These are phyloP conservation scores for Avena eriantha DNA, from an alignment of 176 grass and related monocot species.

Conservation along the genomic window DNA sequence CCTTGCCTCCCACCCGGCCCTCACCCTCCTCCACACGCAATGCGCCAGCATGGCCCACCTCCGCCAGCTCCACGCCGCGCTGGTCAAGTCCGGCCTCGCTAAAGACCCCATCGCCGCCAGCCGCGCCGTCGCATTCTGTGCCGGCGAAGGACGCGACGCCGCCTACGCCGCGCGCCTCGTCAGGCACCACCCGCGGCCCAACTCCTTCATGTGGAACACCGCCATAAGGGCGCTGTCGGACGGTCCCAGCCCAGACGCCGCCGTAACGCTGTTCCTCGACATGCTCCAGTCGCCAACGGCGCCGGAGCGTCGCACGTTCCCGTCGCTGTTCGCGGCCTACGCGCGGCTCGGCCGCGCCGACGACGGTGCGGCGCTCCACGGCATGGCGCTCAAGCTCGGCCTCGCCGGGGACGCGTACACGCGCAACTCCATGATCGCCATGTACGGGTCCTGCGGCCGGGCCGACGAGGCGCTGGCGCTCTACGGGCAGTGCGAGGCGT, in stretches of 20 bases:
- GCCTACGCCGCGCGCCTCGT: conserved; percentile 59
- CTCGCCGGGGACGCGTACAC: conserved; percentile 56
- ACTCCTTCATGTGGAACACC: conserved; percentile 84
- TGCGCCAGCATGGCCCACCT: conserved; percentile 66
- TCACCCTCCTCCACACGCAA: conserved; percentile 69
- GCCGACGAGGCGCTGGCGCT: conserved; percentile 50
- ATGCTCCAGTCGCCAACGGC: conserved; percentile 54
- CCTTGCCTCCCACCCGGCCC: conserved; percentile 53
- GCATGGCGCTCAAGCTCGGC: conserved; percentile 76
- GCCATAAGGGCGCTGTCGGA: conserved; percentile 65
- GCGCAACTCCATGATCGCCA: conserved; percentile 69
- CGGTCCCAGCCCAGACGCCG: conserved; percentile 46
- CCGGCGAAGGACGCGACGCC: conserved; percentile 45
- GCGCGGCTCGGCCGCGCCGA: conserved; percentile 47
- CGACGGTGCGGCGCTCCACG: conserved; percentile 62
- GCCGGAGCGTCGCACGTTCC: conserved; percentile 62
- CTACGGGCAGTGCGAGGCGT: conserved; percentile 34
- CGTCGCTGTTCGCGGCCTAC: conserved; percentile 57
- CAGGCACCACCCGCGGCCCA: conserved; percentile 55
- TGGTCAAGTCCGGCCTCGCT: conserved; percentile 69
- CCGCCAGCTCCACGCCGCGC: conserved; percentile 71
- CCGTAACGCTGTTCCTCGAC: conserved; percentile 56
- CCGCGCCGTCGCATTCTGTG: conserved; percentile 65
- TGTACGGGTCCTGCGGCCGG: conserved; percentile 61
- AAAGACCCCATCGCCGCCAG: conserved; percentile 65